A percentile compares a stretch with the other conserved stretches of the same genome.
phyloP scores from a whole-genome alignment of 352 stramenopile species.

The Globisporangium heterothallicum region DNA sequence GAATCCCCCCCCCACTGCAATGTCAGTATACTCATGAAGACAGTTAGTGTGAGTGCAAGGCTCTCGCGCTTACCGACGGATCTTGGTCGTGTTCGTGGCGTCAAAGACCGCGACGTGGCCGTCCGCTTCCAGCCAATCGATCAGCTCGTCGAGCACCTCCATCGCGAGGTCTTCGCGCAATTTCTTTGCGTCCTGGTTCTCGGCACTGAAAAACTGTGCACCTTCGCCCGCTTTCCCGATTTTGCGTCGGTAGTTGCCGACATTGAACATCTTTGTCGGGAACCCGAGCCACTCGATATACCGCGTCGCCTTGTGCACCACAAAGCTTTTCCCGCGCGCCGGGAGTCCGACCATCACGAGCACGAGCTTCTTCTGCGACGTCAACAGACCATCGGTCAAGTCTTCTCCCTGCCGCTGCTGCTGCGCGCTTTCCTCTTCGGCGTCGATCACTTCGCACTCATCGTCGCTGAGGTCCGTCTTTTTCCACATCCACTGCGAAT shows the following conservation, averaged over 20 bases:
- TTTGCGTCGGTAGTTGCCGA: constrained; percentile 89
- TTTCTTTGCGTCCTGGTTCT: constrained; percentile 77
- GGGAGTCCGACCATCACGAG: constrained; percentile 93
- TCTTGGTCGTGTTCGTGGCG: constrained; percentile 93
- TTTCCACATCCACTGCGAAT: constrained; percentile 77
- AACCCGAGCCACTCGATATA: constrained; percentile 93
- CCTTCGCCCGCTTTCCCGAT: constrained; percentile 62
- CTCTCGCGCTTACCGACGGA: constrained; percentile 24
- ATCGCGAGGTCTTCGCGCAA: constrained; percentile 89
- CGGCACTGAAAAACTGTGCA: constrained; percentile 89
- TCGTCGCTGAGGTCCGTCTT: constrained; percentile 24
- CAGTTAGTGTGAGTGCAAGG: constrained; percentile 3
- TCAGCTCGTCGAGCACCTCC: constrained; percentile 81
- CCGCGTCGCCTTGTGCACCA: constrained; percentile 89
- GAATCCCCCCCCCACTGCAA: neutral
- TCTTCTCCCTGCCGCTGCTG: constrained; percentile 12
- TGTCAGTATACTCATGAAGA: no score
- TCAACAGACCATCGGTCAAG: constrained; percentile 53
- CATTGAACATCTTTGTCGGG: constrained; percentile 93
- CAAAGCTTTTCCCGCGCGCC: constrained; percentile 94
- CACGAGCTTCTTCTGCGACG: constrained; percentile 85
- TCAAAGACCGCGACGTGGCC: constrained; percentile 94
- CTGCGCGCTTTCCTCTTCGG: constrained; percentile 11
- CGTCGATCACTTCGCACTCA: constrained; percentile 27
- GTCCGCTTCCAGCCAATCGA: constrained; percentile 88